These are phyloP conservation scores for Aspergillus hiratsukae DNA, from an alignment of 2,329 filamentous ascomycete species.

Conservation along the genomic window DNA sequence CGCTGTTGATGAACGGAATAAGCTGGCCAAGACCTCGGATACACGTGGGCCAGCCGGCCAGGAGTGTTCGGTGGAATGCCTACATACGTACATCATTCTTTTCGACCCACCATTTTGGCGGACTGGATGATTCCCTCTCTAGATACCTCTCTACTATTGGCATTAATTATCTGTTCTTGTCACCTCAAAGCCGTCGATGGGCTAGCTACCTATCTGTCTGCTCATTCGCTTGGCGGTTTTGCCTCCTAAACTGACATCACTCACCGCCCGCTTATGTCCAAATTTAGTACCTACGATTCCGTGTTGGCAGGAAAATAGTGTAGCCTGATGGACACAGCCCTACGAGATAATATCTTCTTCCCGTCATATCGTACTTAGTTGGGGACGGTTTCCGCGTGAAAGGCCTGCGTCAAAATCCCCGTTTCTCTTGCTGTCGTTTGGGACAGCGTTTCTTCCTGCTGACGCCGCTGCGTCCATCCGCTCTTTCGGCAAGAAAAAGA, in stretches of 20 bases:
- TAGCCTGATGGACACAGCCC: slow-evolving; percentile 26
- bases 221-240: not conserved
- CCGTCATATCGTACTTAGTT: slow-evolving; percentile 3
- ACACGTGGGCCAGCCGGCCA: slow-evolving; percentile 16
- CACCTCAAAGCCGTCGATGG: not conserved
- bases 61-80: slow-evolving; percentile 1
- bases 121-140: not conserved
- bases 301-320: slow-evolving; percentile 16
- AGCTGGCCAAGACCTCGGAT: not conserved
- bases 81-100: not conserved
- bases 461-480: not conserved
- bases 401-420: not conserved
- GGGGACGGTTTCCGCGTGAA: not conserved
- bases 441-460: not conserved
- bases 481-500: not conserved
- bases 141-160: not conserved
- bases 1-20: too few species aligned
- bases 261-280: slow-evolving; percentile 1
- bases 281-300: slow-evolving; percentile 5
- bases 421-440: not conserved
- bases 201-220: not conserved
- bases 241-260: not conserved
- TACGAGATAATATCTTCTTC: slow-evolving; percentile 7
- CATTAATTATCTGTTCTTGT: not conserved
- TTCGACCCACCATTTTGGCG: slow-evolving; percentile 8